These are phyloP conservation scores for Schizophyllum commune DNA, from an alignment of 1,284 basidiomycete genomes.

Conservation along the genomic window DNA sequence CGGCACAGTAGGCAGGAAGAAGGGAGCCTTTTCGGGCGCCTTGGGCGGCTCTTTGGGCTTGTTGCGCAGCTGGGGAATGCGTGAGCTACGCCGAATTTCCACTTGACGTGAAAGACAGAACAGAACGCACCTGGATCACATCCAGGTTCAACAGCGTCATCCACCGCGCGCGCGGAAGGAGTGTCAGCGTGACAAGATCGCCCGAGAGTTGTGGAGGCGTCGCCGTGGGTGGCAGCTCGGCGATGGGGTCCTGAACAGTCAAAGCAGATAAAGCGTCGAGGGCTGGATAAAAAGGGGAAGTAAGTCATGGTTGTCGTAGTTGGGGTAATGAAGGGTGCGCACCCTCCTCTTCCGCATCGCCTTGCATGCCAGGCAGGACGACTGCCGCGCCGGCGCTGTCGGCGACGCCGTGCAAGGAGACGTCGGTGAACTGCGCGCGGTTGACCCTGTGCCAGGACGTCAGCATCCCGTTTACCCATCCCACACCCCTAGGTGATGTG, in stretches of 20 bases:
- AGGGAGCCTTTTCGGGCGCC: conserved; percentile 91
- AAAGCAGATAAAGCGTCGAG: conserved; percentile 57
- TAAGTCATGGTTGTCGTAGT: neutral
- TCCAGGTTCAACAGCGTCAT: conserved; percentile 95
- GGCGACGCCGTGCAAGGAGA: conserved; percentile 74
- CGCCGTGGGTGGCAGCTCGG: conserved; percentile 55
- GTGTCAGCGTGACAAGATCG: conserved; percentile 84
- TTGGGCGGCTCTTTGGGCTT: conserved; percentile 96
- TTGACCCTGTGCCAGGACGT: conserved; percentile 63
- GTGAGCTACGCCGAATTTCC: conserved; percentile 5
- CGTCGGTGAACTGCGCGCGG: conserved; percentile 85
- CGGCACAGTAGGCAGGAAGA: conserved; percentile 90
- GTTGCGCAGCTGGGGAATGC: conserved; percentile 68
- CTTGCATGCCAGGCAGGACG: conserved; percentile 79
- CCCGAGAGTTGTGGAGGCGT: conserved; percentile 83
- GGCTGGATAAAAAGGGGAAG: conserved; percentile 31
- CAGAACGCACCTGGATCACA: conserved; percentile 68
- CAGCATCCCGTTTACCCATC: neutral
- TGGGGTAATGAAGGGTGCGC: conserved; percentile 7
- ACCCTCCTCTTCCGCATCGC: conserved; percentile 68
- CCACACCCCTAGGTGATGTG: no score
- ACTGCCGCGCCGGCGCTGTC: conserved; percentile 71
- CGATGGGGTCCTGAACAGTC: conserved; percentile 47
- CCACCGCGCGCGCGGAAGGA: conserved; percentile 92
- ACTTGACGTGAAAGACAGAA: neutral